A percentile compares a stretch with the other conserved stretches of the same genome.
These are phyloP conservation scores for Pseudocercospora musae DNA, from an alignment of 2,329 filamentous ascomycete genomes.

Conservation along the genomic window DNA sequence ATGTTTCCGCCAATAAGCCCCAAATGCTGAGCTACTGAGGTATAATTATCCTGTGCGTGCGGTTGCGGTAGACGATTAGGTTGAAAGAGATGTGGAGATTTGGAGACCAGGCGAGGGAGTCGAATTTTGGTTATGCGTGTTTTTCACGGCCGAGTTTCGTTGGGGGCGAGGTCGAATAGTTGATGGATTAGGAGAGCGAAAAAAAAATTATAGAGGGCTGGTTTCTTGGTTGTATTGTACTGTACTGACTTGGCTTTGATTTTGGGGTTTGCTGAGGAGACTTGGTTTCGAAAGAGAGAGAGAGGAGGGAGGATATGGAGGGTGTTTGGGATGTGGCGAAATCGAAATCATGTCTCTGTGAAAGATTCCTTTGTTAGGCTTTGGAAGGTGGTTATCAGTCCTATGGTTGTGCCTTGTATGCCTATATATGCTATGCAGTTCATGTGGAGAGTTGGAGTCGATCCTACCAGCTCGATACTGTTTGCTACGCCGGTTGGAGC, in stretches of 20 bases:
- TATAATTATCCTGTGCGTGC: not conserved
- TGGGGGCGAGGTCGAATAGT: too few species aligned
- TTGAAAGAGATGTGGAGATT: not conserved
- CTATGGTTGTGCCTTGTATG: not conserved
- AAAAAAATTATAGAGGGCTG: too few species aligned
- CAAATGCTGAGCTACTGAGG: too few species aligned
- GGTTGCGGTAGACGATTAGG: conserved; percentile 1
- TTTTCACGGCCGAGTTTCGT: too few species aligned
- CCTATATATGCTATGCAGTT: not conserved
- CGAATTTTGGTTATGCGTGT: not conserved
- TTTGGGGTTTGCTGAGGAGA: not conserved
- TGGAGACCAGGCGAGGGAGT: not conserved
- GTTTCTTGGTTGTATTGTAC: not conserved
- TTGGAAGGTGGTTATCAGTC: not conserved
- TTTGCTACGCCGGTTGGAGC: conserved; percentile 17
- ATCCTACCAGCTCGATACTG: conserved; percentile 27
- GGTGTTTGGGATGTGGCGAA: not conserved
- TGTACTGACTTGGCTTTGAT: not conserved
- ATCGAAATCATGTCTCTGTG: not conserved
- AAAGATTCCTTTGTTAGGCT: not conserved
- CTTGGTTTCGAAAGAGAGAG: too few species aligned
- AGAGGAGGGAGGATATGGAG: not conserved
- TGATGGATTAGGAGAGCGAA: not conserved
- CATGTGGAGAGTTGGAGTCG: conserved; percentile 26
- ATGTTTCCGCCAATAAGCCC: not conserved